Conservation (phyloP, 345 rosid genomes). For the Atalantia buxifolia region DNA sequence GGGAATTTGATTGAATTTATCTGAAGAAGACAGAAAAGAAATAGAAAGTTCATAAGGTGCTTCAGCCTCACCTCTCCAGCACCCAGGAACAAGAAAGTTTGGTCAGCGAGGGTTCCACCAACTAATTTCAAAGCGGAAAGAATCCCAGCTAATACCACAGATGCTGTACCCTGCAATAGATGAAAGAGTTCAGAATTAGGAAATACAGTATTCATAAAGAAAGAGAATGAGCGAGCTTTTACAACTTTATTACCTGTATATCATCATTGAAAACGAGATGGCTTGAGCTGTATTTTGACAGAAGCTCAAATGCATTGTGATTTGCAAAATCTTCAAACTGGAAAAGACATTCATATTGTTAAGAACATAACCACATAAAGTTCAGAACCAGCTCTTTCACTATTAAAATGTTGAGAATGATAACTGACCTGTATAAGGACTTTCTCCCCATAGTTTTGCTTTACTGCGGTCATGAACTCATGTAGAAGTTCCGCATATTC, state of each 20-base stretch:
- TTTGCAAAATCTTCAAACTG: conserved; percentile 99
- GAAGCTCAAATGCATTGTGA: conserved; percentile 91
- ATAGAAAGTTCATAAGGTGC: neutral
- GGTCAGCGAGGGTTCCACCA: conserved; percentile 72
- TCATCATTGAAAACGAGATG: conserved; percentile 98
- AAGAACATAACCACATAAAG: neutral
- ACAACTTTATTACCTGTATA: conserved; percentile 58
- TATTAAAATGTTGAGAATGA: conserved; percentile 2
- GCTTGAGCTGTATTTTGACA: conserved; percentile 60
- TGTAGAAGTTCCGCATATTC: conserved; percentile 86
- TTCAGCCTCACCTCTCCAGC: conserved; percentile 82
- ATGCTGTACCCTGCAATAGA: conserved; percentile 80
- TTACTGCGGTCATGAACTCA: conserved; percentile 91
- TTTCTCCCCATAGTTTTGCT: conserved; percentile 91
- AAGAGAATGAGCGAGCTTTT: neutral
- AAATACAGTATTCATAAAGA: neutral
- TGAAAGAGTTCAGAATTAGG: neutral
- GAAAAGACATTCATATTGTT: conserved; percentile 19
- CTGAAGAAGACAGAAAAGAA: neutral
- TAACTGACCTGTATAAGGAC: conserved; percentile 73
- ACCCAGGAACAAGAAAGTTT: conserved; percentile 82
- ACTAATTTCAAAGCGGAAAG: conserved; percentile 65
- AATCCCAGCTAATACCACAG: conserved; percentile 90
- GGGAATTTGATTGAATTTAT: neutral
- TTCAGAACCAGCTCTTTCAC: neutral